Evolutionary conservation across 1,284 basidiomycete genomes (phyloP).

Genomic region (Leccinum angustisporum): DNA sequence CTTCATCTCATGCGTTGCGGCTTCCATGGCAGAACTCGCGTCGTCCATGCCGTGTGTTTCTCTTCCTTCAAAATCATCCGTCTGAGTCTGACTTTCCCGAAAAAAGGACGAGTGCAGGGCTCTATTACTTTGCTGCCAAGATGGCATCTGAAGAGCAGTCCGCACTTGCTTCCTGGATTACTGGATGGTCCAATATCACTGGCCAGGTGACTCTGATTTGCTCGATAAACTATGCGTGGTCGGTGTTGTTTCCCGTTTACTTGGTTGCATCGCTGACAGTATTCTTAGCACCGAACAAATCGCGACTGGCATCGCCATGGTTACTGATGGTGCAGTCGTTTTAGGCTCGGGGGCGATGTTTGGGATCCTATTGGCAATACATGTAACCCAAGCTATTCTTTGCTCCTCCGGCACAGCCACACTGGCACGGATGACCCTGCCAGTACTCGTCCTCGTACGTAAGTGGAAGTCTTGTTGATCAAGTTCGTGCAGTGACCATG

Average conservation of each 20-base stretch:
- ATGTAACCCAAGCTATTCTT: slow-evolving; percentile 58
- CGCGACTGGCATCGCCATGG: slow-evolving; percentile 63
- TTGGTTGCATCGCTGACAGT: background rate
- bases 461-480: slow-evolving; percentile 18
- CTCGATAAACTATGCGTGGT: slow-evolving; percentile 67
- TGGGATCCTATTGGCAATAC: slow-evolving; percentile 59
- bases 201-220: slow-evolving; percentile 60
- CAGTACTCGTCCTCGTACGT: slow-evolving; percentile 61
- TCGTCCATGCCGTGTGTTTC: slow-evolving; percentile 70
- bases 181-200: slow-evolving; percentile 56
- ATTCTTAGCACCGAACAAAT: slow-evolving; percentile 59
- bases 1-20: slow-evolving; percentile 61
- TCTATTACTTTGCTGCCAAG: slow-evolving; percentile 71
- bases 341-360: slow-evolving; percentile 56
- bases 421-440: slow-evolving; percentile 60
- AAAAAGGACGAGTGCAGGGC: slow-evolving; percentile 58
- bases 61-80: background rate
- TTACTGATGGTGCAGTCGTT: slow-evolving; percentile 47
- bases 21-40: slow-evolving; percentile 66
- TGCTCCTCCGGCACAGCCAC: slow-evolving; percentile 66
- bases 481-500: background rate
- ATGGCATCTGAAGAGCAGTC: slow-evolving; percentile 55
- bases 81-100: background rate
- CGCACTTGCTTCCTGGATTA: slow-evolving; percentile 68
- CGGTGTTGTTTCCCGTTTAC: background rate